Percentiles rank a stretch among this genome's conserved stretches.
These are phyloP conservation scores for Ogataea paradorogensis DNA, from an alignment of 805 yeast genomes.

Conservation along the genomic window DNA sequence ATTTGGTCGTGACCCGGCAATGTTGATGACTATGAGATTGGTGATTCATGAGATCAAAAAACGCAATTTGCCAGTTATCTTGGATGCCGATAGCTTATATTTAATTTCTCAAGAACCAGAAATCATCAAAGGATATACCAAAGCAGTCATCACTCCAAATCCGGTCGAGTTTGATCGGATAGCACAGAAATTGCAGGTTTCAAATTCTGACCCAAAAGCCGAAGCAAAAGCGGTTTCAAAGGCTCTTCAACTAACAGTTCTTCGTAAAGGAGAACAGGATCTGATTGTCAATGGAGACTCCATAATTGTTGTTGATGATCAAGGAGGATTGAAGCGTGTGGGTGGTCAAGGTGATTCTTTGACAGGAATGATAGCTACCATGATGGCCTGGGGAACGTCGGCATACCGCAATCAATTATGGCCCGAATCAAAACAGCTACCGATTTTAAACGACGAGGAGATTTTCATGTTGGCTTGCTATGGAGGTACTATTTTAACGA, in stretches of 20 bases:
- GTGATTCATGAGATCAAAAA: constrained; percentile 56
- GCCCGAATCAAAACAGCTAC: constrained; percentile 41
- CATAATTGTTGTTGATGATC: constrained; percentile 40
- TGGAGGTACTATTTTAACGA: constrained; percentile 68
- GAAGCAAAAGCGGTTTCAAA: constrained; percentile 42
- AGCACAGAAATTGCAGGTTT: constrained; percentile 44
- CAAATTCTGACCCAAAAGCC: constrained; percentile 7
- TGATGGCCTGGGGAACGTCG: constrained; percentile 75
- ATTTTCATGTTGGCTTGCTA: constrained; percentile 54
- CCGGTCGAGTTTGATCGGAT: constrained; percentile 78
- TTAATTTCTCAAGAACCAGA: constrained; percentile 58
- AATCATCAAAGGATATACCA: constrained; percentile 49
- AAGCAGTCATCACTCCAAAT: constrained; percentile 85
- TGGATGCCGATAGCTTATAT: constrained; percentile 89
- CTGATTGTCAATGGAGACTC: constrained; percentile 51
- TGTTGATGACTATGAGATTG: constrained; percentile 58
- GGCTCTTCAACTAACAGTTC: constrained; percentile 52
- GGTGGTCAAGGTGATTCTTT: constrained; percentile 98
- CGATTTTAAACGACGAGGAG: constrained; percentile 31
- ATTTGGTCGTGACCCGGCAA: constrained; percentile 73
- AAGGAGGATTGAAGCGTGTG: constrained; percentile 76
- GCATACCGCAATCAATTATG: constrained; percentile 58
- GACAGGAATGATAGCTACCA: constrained; percentile 80
- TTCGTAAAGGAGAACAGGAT: constrained; percentile 74
- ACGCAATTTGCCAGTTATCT: constrained; percentile 63